Evolutionary conservation across 2,329 filamentous ascomycete genomes (phyloP), one percentile per base, ranked within the genome.

Genomic region (Aspergillus sp.): DNA sequence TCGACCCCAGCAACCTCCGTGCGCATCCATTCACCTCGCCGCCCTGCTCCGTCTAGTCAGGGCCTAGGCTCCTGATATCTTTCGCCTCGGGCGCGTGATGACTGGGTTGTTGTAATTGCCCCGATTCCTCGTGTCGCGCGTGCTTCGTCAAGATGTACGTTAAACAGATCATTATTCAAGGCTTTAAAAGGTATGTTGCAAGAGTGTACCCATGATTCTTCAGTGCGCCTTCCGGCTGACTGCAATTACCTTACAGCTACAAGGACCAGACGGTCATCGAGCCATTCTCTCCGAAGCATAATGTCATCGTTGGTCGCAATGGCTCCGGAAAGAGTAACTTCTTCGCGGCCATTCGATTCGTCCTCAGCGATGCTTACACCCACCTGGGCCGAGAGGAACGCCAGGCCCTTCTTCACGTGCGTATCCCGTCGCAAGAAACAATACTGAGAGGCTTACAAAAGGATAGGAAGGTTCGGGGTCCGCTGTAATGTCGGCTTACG

Each of bases 151-250:
- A 76, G 70, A 97, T 97, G 93, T 95, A 96, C 83, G 97, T 99
- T 85, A 99, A 99, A 80, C 95, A 99, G 82, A 97, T 98, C 78
- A 98, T 97, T 78, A 98, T 99, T 76, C 95, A 99, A 79, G 95
- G 95, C 87, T 99, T 99, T 82, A 99, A 99, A 82, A 97, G 92
- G 92, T 96, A 78, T 68, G 79, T 73, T 59, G 30, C 55, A n/a
- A 23, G 10, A 4, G 19, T 13, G 7, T 21, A 36, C 4, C 12
- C 23, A 43, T 48, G 5, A 10, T 13, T 1, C 17, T 36, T 10
- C 4, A 12, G 28, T 17, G 19, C 13, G 13, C 45, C 9, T 15
- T 68, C 78, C 71, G 56, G 36, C 53, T 38, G 13, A 47, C 4
- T 8, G 8, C 2, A 12, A 45, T 41, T 62, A 17, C 19, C 7